phyloP scores from a whole-genome alignment of 352 stramenopile genomes.

The Phytopythium vexans region DNA sequence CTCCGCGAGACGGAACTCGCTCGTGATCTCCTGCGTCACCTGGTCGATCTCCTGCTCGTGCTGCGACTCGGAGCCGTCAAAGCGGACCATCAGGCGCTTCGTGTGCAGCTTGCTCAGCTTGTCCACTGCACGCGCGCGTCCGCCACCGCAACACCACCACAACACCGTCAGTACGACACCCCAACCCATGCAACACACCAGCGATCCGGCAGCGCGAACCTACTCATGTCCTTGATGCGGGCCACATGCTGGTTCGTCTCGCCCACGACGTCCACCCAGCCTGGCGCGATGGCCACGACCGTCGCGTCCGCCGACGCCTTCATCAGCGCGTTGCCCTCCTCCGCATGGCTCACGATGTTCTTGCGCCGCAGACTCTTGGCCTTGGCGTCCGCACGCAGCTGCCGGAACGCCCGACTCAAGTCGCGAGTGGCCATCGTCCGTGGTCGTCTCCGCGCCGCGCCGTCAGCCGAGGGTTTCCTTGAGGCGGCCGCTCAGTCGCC shows the following conservation, averaged over 20 bases:
- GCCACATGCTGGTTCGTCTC: conserved; percentile 80
- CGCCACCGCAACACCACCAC: neutral
- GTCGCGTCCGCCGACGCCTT: conserved; percentile 37
- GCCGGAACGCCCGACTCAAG: conserved; percentile 65
- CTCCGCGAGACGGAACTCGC: conserved; percentile 79
- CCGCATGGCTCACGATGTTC: conserved; percentile 74
- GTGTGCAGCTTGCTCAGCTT: conserved; percentile 83
- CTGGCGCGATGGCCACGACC: conserved; percentile 42
- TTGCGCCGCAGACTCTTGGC: conserved; percentile 81
- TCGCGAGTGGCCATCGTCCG: conserved; percentile 75
- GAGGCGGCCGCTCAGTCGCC: too few species aligned
- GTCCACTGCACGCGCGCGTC: conserved; percentile 47
- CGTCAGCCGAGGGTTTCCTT: neutral
- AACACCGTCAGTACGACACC: neutral
- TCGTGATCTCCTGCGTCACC: conserved; percentile 77
- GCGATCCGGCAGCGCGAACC: conserved; percentile 3
- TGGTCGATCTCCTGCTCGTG: conserved; percentile 84
- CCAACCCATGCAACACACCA: neutral
- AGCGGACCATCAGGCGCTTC: conserved; percentile 85
- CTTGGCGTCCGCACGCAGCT: conserved; percentile 74
- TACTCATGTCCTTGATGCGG: conserved; percentile 81
- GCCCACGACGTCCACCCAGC: conserved; percentile 78
- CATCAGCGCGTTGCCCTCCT: conserved; percentile 71
- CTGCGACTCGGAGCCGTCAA: conserved; percentile 82
- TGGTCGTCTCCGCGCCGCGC: conserved; percentile 1